These are phyloP conservation scores for Mucor mucedo DNA, from an alignment of 371 early-diverging fungal species.

Conservation along the genomic window DNA sequence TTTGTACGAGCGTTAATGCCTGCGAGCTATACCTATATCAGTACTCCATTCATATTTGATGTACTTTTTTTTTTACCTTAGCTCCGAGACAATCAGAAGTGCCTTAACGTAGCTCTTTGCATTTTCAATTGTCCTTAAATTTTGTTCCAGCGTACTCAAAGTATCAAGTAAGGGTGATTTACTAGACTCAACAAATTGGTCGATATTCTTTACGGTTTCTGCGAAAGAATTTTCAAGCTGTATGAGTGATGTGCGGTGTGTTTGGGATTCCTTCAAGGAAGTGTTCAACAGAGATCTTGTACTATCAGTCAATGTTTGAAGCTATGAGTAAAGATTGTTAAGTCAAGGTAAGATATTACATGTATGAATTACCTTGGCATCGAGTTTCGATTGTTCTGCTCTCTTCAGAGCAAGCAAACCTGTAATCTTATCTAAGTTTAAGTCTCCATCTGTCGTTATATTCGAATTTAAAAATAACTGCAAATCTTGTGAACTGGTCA, in stretches of 20 bases:
- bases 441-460: constrained; percentile 9
- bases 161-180: constrained; percentile 14
- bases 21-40: constrained; percentile 26
- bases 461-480: constrained; percentile 3
- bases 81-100: constrained; percentile 36
- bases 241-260: constrained; percentile 19
- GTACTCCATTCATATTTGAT: background rate
- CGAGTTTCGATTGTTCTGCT: constrained; percentile 24
- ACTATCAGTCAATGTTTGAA: background rate
- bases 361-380: constrained; percentile 24
- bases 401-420: constrained; percentile 16
- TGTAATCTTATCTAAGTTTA: constrained; percentile 13
- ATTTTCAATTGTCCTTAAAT: constrained; percentile 32
- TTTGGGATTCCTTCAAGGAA: constrained; percentile 7
- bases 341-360: background rate
- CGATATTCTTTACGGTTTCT: constrained; percentile 20
- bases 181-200: constrained; percentile 4
- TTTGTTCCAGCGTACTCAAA: constrained; percentile 25
- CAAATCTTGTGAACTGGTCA: constrained; percentile 7
- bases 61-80: constrained; percentile 29
- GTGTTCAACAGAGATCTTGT: constrained; percentile 16
- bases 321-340: background rate
- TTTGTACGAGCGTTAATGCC: constrained; percentile 37
- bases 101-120: constrained; percentile 41
- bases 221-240: constrained; percentile 19